Base-by-base conservation (phyloP, 2,329 filamentous ascomycete species). In the Dothideomycetes sp. region DNA sequence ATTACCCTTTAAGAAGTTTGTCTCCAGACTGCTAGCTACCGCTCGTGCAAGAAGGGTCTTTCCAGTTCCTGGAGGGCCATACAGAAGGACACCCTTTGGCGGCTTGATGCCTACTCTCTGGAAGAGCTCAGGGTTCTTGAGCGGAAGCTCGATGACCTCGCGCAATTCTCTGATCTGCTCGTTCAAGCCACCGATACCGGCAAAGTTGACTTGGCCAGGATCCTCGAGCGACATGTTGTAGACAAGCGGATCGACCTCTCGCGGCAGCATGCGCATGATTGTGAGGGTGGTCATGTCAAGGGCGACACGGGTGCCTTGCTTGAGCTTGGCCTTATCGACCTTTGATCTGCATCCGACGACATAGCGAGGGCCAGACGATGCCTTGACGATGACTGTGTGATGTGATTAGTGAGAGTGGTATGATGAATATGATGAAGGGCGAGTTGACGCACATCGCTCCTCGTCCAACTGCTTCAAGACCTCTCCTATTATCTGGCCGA, bases 141-240 rank as follows among this genome's bases (percentile, higher is more conserved):
- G 73, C 37, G 91, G 91, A 54, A 98, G 68, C 67, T 98, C 91
- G 57, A 98, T 98, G 38, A 98, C 93, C 65, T 98, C 91, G 59
- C 91, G 77, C 51, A 98, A 69, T 68, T 98, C 93, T 64, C 91
- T 77, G 56, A 98, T 98, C 70, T 98, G 91, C 52, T 98, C 91
- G 60, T 98, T 98, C 56, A 98, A 66, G 49, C 91, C 91, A 68
- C 91, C 91, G 51, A 98, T 98, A 53, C 93, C 91, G 31, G 82
- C 89, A 64, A 98, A 98, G 70, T 85, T 95, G 63, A 98, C 82
- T 63, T 96, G 89, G 4, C 91, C 91, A 0, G 91, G 91, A 60
- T 98, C 91, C 63, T 98, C 91, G 53, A 98, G 67, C 15, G 91
- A 98, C 91, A 98, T 98, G 72, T 98, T 98, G 76, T 98, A 98